These are phyloP conservation scores for Adansonia grandidieri DNA, from an alignment of 441 rosid species.

Conservation along the genomic window DNA sequence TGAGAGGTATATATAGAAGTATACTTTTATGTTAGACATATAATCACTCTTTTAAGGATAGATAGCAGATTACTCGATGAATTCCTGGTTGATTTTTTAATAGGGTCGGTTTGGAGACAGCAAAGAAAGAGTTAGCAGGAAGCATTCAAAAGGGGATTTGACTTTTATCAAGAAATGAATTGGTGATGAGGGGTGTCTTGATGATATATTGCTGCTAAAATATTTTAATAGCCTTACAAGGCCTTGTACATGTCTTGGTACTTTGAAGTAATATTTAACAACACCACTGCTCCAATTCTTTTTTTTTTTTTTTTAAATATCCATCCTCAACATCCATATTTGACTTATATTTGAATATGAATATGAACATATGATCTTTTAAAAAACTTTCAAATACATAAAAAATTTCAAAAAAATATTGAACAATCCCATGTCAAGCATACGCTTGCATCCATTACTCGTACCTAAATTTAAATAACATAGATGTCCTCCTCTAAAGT, in stretches of 20 bases:
- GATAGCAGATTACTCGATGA: not conserved
- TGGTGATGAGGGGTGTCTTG: not conserved
- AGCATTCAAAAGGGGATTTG: constrained; percentile 67
- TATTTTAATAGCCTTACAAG: not conserved
- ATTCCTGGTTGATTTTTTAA: not conserved
- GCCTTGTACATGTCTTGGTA: not conserved
- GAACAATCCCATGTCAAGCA: no score
- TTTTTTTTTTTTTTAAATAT: no score
- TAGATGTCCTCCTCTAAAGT: no score
- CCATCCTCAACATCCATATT: no score
- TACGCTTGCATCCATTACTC: no score
- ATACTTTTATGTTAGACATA: not conserved
- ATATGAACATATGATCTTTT: no score
- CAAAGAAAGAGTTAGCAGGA: constrained; percentile 65
- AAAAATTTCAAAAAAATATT: no score
- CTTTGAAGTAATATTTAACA: not conserved
- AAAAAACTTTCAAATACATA: no score
- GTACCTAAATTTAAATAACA: no score
- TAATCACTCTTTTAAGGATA: not conserved
- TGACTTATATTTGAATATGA: no score
- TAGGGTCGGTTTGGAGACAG: constrained; percentile 69
- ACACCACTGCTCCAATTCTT: no score
- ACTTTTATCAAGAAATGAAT: constrained; percentile 59
- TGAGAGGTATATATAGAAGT: constrained; percentile 49
- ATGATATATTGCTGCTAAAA: not conserved